Base-by-base conservation (phyloP, 192 early-diverging fungal species). In the Podila epigama region DNA sequence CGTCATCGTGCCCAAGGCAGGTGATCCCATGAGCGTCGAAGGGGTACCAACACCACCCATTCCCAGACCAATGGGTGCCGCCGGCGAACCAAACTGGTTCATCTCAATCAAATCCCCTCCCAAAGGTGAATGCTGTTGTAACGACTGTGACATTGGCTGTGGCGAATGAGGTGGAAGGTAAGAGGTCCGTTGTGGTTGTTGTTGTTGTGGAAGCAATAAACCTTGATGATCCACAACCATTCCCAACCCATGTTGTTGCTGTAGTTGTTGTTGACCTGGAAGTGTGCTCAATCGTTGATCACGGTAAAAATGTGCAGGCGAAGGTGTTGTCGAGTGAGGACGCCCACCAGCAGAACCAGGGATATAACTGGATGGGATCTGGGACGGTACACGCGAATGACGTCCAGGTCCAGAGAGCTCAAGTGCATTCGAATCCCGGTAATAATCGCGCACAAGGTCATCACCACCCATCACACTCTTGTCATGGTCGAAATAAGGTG, bases 361-460 rank as follows among this genome's bases (percentile, higher is more conserved):
- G 40, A 57, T 42, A 25, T 56, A 53, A 10, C 52, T 52, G 35
- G 37, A 3, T 32, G 68, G 60, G 33, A 64, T 41, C 51, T 64
- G 64, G 5, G 79, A 69, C 16, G 69, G 66, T 3, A 62, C 29
- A 25, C 79, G 37, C 35, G 65, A 59, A 22, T 64, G 69, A 20
- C 69, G 58, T 44, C 66, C 69, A 51, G 52, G 44, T 41, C 33
- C 33, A n/a, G 22, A 42, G 11, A 70, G 53, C 2, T 73, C 59
- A 32, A 75, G 75, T 4, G 78, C 81, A 13, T 68, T 75, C 52
- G 72, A 67, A 37, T 68, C 67, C 16, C 78, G 33, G 39, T 68
- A 72, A 16, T 68, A 73, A 29, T 68, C 68, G 11, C 69, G 79
- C 20, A 39, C 15, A 13, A 68, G 18, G 13, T 80, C 79, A 7